Conservation (phyloP, 768 basidiomycete species). For the Lentinula sp. region DNA sequence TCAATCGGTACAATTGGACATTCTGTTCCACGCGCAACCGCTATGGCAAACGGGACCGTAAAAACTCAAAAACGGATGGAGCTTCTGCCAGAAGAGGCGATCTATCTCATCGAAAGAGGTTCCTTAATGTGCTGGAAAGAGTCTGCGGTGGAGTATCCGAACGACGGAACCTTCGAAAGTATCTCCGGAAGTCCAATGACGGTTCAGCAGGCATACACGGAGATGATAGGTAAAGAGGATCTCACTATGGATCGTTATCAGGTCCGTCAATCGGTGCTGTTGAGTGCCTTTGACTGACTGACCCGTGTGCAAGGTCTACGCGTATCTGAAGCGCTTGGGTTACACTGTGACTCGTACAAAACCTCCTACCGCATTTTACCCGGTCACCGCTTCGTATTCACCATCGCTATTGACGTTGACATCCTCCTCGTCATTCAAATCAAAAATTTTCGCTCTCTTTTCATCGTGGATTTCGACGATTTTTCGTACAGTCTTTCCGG, state of each 20-base stretch:
- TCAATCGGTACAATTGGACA: constrained; percentile 81
- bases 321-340: constrained; percentile 88
- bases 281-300: constrained; percentile 1
- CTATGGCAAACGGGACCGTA: constrained; percentile 24
- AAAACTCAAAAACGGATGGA: constrained; percentile 67
- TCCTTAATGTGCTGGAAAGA: constrained; percentile 80
- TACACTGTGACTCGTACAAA: constrained; percentile 81
- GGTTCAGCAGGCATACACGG: constrained; percentile 83
- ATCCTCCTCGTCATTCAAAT: constrained; percentile 22
- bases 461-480: constrained; percentile 25
- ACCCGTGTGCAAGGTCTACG: constrained; percentile 63
- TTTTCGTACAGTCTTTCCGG: constrained; percentile 20
- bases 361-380: constrained; percentile 51
- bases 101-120: constrained; percentile 91
- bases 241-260: constrained; percentile 85
- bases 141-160: constrained; percentile 19
- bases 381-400: constrained; percentile 33
- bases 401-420: constrained; percentile 6
- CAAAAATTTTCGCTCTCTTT: constrained; percentile 27
- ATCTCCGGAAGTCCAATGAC: constrained; percentile 73
- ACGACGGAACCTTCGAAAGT: constrained; percentile 16
- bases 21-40: constrained; percentile 50
- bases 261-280: constrained; percentile 34
- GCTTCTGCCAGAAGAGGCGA: constrained; percentile 89
- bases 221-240: constrained; percentile 77